Percentiles rank a stretch among this genome's conserved stretches.
phyloP scores from a whole-genome alignment of 306 rosid species.

The Glycine latifolia region DNA sequence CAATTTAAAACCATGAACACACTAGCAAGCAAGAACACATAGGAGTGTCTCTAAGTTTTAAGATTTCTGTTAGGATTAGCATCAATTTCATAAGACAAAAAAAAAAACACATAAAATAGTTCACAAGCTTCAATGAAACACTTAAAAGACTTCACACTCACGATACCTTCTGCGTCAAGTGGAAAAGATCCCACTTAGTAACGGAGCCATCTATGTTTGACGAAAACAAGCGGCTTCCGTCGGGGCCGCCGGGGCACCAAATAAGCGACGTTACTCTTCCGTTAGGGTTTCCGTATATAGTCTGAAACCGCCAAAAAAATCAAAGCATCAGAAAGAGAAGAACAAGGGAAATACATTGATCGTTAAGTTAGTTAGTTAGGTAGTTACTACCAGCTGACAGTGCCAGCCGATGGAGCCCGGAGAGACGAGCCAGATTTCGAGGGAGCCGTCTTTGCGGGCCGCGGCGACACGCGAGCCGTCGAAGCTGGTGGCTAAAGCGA shows the following conservation, averaged over 20 bases:
- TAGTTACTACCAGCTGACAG: slow-evolving; percentile 78
- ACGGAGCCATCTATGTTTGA: slow-evolving; percentile 84
- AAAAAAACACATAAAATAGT: neutral
- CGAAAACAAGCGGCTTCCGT: slow-evolving; percentile 76
- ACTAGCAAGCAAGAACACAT: no score
- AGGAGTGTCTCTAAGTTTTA: no score
- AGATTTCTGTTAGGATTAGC: no score
- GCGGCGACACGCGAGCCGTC: slow-evolving; percentile 91
- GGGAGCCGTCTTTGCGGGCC: slow-evolving; percentile 85
- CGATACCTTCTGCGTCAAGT: slow-evolving; percentile 78
- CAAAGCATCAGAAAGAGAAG: neutral
- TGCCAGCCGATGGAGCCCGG: slow-evolving; percentile 97
- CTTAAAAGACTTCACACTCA: neutral
- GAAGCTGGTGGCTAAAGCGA: slow-evolving; percentile 81
- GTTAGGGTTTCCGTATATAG: slow-evolving; percentile 77
- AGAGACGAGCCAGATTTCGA: slow-evolving; percentile 98
- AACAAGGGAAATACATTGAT: neutral
- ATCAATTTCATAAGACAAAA: no score
- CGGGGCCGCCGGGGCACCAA: slow-evolving; percentile 76
- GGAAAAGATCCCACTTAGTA: slow-evolving; percentile 83
- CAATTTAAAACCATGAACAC: no score
- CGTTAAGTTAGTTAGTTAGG: neutral
- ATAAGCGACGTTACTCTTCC: slow-evolving; percentile 75
- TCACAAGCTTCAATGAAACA: neutral
- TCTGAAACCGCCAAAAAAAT: slow-evolving; percentile 54